phyloP scores from a whole-genome alignment of 176 grass and related monocot genomes.

The Chloris gayana region DNA sequence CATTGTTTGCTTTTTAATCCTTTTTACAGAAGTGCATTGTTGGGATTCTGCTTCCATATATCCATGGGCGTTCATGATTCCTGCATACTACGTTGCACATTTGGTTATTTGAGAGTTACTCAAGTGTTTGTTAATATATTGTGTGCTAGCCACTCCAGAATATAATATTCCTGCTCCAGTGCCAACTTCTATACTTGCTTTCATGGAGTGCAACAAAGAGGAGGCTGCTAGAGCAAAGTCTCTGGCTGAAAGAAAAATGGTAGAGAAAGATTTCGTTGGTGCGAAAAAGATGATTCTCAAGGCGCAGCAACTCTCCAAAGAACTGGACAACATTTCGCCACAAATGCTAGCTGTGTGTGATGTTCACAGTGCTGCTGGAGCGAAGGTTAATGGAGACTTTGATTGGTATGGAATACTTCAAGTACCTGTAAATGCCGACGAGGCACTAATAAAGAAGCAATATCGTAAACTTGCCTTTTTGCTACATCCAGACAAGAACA shows the following conservation, averaged over 20 bases:
- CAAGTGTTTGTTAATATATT: neutral
- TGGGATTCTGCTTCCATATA: slow-evolving; percentile 1
- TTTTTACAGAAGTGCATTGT: slow-evolving; percentile 17
- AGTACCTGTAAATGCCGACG: too few relatives aligned
- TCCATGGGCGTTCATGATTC: neutral
- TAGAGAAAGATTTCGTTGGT: slow-evolving; percentile 66
- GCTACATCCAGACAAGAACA: too few relatives aligned
- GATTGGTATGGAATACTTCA: too few relatives aligned
- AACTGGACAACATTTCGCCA: slow-evolving; percentile 63
- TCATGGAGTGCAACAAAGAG: slow-evolving; percentile 94
- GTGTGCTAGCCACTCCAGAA: slow-evolving; percentile 14
- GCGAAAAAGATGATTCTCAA: slow-evolving; percentile 75
- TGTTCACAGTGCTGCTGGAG: slow-evolving; percentile 66
- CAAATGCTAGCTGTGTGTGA: slow-evolving; percentile 91
- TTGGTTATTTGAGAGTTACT: slow-evolving; percentile 5
- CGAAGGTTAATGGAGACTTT: slow-evolving; percentile 68
- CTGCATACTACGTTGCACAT: neutral
- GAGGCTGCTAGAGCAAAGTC: too few relatives aligned
- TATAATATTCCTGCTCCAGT: neutral
- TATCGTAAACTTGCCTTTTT: too few relatives aligned
- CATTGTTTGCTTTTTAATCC: too few relatives aligned
- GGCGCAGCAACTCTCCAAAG: slow-evolving; percentile 65
- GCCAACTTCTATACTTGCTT: slow-evolving; percentile 27
- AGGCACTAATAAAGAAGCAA: too few relatives aligned
- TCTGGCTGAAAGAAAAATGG: slow-evolving; percentile 74